Base-by-base conservation (phyloP, 106 monocot genomes). In the Acanthochlamys bracteata region DNA sequence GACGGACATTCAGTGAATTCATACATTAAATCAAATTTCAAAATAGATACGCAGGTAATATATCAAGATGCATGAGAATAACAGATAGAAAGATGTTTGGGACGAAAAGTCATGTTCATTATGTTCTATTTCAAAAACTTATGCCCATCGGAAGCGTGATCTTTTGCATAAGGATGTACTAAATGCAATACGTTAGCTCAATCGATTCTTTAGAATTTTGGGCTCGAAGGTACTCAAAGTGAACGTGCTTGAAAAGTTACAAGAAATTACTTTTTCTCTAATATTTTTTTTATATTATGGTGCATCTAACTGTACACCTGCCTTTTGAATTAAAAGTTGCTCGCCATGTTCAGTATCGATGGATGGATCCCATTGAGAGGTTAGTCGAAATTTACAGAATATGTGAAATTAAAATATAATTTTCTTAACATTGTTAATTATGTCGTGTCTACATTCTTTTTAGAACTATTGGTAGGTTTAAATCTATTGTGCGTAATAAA, bases 251-350 rank as follows among this genome's bases (percentile, higher is more conserved):
- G 33, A 33, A 10, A 41, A 55, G 55, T 43, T 62, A 33, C 61
- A 75, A 53, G 20, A 19, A 33, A 33, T 33, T 3, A 33, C 6
- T 33, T 33, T 33, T 33, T 33, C 33, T 33, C n/a, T n/a, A n/a
- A n/a, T n/a, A n/a, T 27, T 71, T 72, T 54, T 72, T 72, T 55
- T 17, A 20, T 42, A 23, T 64, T 40, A 72, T 63, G 14, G 71
- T 63, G 25, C 71, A 63, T 42, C 53, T 72, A 14, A 21, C 45
- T 9, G 25, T 72, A 39, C 71, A 72, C 55, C 41, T 72, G 20
- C 23, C 40, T 24, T 3, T 14, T 14, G 40, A 72, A 41, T 52
- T 52, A 14, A 55, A 22, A 55, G 2, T 72, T 14, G 63, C 40
- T 17, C 40, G 63, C 3, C 62, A 53, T n/a, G 71, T 63, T 7